phyloP scores from a whole-genome alignment of 176 grass and related monocot genomes.

The Miscanthus lutarioriparius region DNA sequence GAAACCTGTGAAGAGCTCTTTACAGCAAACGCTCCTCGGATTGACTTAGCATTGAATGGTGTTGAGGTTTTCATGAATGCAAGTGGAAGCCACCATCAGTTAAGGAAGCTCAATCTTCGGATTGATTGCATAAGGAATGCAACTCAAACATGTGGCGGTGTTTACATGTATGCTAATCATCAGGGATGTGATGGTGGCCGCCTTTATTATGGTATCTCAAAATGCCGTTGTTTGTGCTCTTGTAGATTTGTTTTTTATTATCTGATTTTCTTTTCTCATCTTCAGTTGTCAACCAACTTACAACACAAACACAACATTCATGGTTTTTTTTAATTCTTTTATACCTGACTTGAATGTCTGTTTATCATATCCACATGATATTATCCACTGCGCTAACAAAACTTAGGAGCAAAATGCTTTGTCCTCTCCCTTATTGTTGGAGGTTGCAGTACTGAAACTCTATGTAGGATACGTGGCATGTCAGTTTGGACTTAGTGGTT shows the following conservation, averaged over 20 bases:
- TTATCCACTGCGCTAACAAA: neutral
- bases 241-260: neutral
- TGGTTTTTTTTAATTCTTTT: neutral
- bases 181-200: conserved; percentile 94
- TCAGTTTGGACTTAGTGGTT: neutral
- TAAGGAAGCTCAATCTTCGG: conserved; percentile 96
- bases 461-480: neutral
- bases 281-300: neutral
- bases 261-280: neutral
- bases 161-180: conserved; percentile 95
- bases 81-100: conserved; percentile 95
- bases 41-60: conserved; percentile 81
- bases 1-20: conserved; percentile 99
- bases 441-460: neutral
- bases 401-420: neutral
- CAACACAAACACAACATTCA: neutral
- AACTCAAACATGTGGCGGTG: conserved; percentile 81
- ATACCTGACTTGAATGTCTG: neutral
- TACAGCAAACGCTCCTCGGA: conserved; percentile 75
- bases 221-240: conserved; percentile 15
- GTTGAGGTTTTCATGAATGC: conserved; percentile 95
- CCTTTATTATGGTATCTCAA: conserved; percentile 84
- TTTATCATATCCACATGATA: neutral
- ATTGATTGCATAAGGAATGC: conserved; percentile 93
- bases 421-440: neutral